These are phyloP conservation scores for Xylaria sp. DNA, from an alignment of 2,329 filamentous ascomycete genomes.

Conservation along the genomic window DNA sequence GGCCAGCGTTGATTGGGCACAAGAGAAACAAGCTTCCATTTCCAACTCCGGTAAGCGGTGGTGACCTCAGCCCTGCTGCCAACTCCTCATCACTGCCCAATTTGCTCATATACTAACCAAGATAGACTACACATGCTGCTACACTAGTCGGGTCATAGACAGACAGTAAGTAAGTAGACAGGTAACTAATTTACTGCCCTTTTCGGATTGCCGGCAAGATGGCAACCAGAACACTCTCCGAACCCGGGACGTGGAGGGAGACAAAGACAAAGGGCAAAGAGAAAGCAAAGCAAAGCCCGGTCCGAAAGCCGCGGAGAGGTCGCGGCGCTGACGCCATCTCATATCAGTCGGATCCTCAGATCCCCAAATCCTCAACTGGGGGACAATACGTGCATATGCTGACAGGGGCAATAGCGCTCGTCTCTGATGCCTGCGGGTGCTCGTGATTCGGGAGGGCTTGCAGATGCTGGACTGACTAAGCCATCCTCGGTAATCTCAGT, in stretches of 20 bases:
- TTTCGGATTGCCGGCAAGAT: constrained; percentile 1
- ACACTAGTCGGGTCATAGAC: not conserved
- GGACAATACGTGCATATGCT: constrained; percentile 30
- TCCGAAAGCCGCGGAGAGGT: constrained; percentile 21
- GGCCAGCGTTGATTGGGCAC: constrained; percentile 20
- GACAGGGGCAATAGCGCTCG: constrained; percentile 27
- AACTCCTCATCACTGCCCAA: not conserved
- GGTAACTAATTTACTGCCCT: not conserved
- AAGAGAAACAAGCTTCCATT: constrained; percentile 25
- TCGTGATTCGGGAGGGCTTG: constrained; percentile 30
- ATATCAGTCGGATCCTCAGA: constrained; percentile 22
- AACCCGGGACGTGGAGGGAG: constrained; percentile 23
- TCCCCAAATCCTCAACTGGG: constrained; percentile 20
- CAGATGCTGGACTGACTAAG: constrained; percentile 25
- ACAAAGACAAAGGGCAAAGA: not conserved
- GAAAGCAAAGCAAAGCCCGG: constrained; percentile 19
- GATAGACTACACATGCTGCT: not conserved
- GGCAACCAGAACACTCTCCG: constrained; percentile 15
- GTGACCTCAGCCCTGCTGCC: constrained; percentile 28
- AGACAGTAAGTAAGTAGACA: not conserved
- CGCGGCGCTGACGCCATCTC: constrained; percentile 35
- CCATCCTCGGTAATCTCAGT: constrained; percentile 23
- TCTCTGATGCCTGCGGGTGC: not conserved
- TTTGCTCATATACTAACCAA: not conserved
- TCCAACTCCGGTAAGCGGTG: constrained; percentile 24